Conservation (phyloP, 179 eudicot genomes). For the Sideroxylon spinosum region DNA sequence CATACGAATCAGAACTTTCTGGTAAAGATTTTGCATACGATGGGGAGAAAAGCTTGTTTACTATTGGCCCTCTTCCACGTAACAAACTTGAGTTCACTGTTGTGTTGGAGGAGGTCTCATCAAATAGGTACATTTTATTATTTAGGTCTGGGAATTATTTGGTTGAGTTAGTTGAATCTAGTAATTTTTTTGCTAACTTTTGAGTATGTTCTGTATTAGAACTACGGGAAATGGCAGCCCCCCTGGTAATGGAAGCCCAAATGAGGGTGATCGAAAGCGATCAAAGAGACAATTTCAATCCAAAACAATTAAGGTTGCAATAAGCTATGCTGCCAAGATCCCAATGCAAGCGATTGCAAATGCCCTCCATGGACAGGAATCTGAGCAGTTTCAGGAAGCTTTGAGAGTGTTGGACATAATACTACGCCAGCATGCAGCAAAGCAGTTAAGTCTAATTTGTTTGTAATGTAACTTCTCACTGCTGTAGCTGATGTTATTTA, state of each 20-base stretch:
- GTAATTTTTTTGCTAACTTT: neutral
- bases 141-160: too few relatives aligned
- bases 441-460: slow-evolving; percentile 42
- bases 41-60: slow-evolving; percentile 56
- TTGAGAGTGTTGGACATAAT: slow-evolving; percentile 61
- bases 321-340: slow-evolving; percentile 65
- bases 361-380: slow-evolving; percentile 63
- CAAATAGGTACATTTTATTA: slow-evolving; percentile 34
- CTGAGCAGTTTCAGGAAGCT: slow-evolving; percentile 63
- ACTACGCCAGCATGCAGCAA: slow-evolving; percentile 72
- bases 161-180: neutral
- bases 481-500: neutral
- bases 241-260: slow-evolving; percentile 36
- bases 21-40: slow-evolving; percentile 50
- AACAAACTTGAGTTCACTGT: slow-evolving; percentile 41
- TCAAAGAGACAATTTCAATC: slow-evolving; percentile 39
- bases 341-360: slow-evolving; percentile 61
- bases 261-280: slow-evolving; percentile 47
- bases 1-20: slow-evolving; percentile 35
- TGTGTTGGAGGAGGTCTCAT: slow-evolving; percentile 41
- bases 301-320: slow-evolving; percentile 52
- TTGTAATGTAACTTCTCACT: neutral
- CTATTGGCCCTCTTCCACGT: slow-evolving; percentile 47
- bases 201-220: slow-evolving; percentile 14
- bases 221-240: slow-evolving; percentile 43